Evolutionary conservation across 2,329 filamentous ascomycete species (phyloP).

Genomic region (Pseudocercospora cruenta): DNA sequence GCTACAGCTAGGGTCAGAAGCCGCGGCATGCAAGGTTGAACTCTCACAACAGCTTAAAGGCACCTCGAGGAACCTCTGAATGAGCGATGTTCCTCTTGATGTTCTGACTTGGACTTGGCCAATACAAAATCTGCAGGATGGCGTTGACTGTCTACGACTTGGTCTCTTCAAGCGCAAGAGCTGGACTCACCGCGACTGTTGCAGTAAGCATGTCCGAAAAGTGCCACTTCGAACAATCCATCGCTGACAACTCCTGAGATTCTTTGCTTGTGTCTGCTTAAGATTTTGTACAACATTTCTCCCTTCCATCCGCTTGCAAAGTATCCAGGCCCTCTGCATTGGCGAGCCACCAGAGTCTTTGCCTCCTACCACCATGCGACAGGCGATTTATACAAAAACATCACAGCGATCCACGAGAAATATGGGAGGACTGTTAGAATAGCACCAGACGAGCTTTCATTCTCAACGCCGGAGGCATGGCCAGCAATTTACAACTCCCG

Average conservation of each 20-base stretch:
- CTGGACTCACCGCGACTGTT: not conserved
- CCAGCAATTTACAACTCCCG: slow-evolving; percentile 34
- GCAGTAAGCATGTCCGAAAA: not conserved
- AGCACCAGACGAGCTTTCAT: slow-evolving; percentile 36
- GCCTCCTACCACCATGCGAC: slow-evolving; percentile 29
- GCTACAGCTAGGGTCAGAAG: not conserved
- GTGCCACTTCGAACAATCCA: not conserved
- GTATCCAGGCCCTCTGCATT: slow-evolving; percentile 29
- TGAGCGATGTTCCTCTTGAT: not conserved
- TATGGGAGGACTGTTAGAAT: slow-evolving; percentile 35
- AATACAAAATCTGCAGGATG: not conserved
- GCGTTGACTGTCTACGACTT: not conserved
- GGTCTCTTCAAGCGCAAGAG: not conserved
- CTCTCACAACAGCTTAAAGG: slow-evolving; percentile 6
- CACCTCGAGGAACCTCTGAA: not conserved
- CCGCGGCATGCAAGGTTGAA: slow-evolving; percentile 6
- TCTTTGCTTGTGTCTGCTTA: not conserved
- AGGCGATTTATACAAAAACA: slow-evolving; percentile 30
- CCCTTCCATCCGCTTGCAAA: slow-evolving; percentile 31
- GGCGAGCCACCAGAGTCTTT: slow-evolving; percentile 27
- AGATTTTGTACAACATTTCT: slow-evolving; percentile 30
- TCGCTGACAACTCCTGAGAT: not conserved
- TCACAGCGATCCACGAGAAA: slow-evolving; percentile 31
- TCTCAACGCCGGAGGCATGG: slow-evolving; percentile 32
- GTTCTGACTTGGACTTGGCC: not conserved